Evolutionary conservation across 352 stramenopile genomes (phyloP), one percentile per base, ranked within the genome.

Genomic region (Chrysophaeum taylorii): DNA sequence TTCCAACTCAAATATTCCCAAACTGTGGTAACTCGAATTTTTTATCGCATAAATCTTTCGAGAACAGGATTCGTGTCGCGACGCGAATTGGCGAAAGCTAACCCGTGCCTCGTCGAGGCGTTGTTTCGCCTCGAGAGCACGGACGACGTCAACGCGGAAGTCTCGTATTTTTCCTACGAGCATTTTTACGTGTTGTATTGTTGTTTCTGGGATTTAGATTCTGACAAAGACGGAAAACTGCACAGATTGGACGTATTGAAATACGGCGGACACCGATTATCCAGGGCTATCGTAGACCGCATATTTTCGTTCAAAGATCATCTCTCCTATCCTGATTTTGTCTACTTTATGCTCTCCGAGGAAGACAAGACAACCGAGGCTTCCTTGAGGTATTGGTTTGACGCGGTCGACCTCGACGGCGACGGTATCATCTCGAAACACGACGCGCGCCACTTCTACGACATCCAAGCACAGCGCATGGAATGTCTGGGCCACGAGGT

Each of bases 181-280:
- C 94, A 98, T 79, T 99, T 99, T 74, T 99, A 99, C 80, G 94
- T 98, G 62, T 77, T 98, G 39, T 99, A 98, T 80, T 98, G 94
- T 82, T 93, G 97, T 74, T 99, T 98, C 73, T 99, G 94, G 92
- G 95, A 99, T 75, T 86, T 99, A 29, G 95, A 98, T 82, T 91
- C 92, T 54, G 88, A 94, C 79, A 74, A 87, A 42, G 89, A 94
- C 77, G 89, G 89, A 53, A 76, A 84, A 12, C 85, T 95, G 41
- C 89, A 81, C 50, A 37, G 80, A 36, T 84, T 92, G 62, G 87
- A 94, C 74, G 74, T 95, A 36, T 69, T 92, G 4, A 92, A 92
- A 67, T 93, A 93, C 75, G 86, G 85, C 37, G 86, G 91, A 68
- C 87, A 93, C 73, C 82, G 80, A 38, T 71, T 94, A 0, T 87